Evolutionary conservation across 495 filamentous ascomycete genomes (phyloP).

Genomic region (Penicillium manginii): DNA sequence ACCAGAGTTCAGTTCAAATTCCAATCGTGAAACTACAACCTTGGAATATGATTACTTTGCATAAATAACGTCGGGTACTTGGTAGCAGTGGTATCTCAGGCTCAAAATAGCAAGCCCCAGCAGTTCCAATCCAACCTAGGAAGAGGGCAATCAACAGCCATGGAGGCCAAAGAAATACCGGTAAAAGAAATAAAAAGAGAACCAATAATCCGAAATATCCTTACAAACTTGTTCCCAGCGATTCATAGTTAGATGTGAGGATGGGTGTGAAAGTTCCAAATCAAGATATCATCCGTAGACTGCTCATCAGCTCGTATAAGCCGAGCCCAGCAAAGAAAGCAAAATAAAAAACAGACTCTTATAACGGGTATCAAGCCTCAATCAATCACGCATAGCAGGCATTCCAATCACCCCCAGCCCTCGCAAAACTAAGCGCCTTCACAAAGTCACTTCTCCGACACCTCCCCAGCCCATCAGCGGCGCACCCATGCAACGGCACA

Average conservation of each 20-base stretch:
- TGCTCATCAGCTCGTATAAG: too few species aligned
- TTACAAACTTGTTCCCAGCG: too few species aligned
- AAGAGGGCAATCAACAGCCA: not conserved
- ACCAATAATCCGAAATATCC: not conserved
- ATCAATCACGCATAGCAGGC: constrained; percentile 56
- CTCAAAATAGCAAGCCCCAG: not conserved
- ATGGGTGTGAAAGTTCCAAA: too few species aligned
- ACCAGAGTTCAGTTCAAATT: too few species aligned
- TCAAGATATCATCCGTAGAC: too few species aligned
- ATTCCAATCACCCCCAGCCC: constrained; percentile 70
- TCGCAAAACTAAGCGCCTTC: constrained; percentile 70
- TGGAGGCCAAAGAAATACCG: not conserved
- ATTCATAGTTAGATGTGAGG: too few species aligned
- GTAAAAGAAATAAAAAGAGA: not conserved
- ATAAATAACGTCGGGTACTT: not conserved
- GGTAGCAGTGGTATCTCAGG: not conserved
- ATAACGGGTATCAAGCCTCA: not conserved
- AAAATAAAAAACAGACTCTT: too few species aligned
- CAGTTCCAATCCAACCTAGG: too few species aligned
- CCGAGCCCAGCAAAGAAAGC: too few species aligned
- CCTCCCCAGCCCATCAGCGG: constrained; percentile 65
- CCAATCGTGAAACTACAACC: too few species aligned
- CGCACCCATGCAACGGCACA: constrained; percentile 68
- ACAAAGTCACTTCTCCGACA: constrained; percentile 70
- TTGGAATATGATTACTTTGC: not conserved